These are phyloP conservation scores for Nicotiana undulata DNA, from an alignment of 257 asterid genomes.

Conservation along the genomic window DNA sequence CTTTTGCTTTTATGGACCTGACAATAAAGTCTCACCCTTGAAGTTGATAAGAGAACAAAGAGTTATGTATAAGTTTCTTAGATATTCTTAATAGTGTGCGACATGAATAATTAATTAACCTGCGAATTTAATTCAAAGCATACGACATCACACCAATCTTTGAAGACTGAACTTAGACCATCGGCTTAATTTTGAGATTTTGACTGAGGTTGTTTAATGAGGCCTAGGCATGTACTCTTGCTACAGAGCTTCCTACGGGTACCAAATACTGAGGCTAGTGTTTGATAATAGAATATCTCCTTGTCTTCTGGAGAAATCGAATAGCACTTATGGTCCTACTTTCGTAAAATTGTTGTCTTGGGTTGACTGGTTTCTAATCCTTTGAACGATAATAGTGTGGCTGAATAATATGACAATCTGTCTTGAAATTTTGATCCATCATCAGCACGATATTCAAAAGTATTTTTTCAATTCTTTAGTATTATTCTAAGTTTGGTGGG, in stretches of 20 bases:
- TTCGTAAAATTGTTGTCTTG: neutral
- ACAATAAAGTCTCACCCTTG: too few species aligned
- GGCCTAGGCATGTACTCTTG: too few species aligned
- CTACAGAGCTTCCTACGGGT: neutral
- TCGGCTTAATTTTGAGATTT: too few species aligned
- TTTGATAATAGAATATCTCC: neutral
- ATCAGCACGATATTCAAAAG: neutral
- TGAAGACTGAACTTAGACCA: too few species aligned
- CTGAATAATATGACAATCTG: slow-evolving; percentile 7
- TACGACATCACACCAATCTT: too few species aligned
- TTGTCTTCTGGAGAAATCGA: slow-evolving; percentile 4
- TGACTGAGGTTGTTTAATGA: too few species aligned
- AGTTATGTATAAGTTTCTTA: too few species aligned
- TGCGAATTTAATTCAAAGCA: too few species aligned
- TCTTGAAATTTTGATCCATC: neutral
- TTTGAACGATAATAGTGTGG: neutral
- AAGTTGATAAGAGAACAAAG: too few species aligned
- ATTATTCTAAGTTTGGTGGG: neutral
- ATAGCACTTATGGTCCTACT: neutral
- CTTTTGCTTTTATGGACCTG: too few species aligned
- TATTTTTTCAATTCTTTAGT: neutral
- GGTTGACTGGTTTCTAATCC: slow-evolving; percentile 1
- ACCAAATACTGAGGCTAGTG: neutral
- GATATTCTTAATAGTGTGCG: too few species aligned
- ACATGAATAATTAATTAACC: too few species aligned